Percentiles rank a stretch among this genome's conserved stretches.
Evolutionary conservation across 257 asterid species (phyloP).

Genomic region (Petrea volubilis): DNA sequence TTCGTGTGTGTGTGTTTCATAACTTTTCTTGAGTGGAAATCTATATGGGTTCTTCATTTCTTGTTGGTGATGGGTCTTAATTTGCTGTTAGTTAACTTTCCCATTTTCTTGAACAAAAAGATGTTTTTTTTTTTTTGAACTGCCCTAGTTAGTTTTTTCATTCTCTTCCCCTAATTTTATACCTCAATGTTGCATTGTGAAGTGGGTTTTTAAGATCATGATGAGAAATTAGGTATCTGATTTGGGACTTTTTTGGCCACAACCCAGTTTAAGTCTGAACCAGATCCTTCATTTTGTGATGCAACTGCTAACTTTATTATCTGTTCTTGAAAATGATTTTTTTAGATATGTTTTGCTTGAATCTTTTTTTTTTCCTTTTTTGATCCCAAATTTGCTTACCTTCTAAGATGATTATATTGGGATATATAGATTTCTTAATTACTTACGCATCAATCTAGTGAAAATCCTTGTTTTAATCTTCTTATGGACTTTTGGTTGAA

Average conservation of each 20-base stretch:
- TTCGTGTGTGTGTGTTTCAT: no score
- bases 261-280: background rate
- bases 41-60: background rate
- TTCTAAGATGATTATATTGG: background rate
- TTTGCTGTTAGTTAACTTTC: background rate
- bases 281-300: constrained; percentile 5
- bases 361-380: no score
- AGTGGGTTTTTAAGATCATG: constrained; percentile 12
- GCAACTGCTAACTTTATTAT: background rate
- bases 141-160: no score
- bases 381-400: background rate
- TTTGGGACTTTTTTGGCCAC: background rate
- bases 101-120: no score
- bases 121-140: no score
- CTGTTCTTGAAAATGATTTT: constrained; percentile 12
- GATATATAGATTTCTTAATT: background rate
- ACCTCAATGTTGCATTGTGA: background rate
- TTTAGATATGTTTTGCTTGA: no score
- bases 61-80: background rate
- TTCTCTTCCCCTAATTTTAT: no score
- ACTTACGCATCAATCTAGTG: constrained; percentile 20
- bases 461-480: background rate
- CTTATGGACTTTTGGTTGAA: background rate
- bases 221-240: background rate
- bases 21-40: background rate